phyloP scores from a whole-genome alignment of 2,329 filamentous ascomycete genomes.

The Ploettnerulaceae sp. region DNA sequence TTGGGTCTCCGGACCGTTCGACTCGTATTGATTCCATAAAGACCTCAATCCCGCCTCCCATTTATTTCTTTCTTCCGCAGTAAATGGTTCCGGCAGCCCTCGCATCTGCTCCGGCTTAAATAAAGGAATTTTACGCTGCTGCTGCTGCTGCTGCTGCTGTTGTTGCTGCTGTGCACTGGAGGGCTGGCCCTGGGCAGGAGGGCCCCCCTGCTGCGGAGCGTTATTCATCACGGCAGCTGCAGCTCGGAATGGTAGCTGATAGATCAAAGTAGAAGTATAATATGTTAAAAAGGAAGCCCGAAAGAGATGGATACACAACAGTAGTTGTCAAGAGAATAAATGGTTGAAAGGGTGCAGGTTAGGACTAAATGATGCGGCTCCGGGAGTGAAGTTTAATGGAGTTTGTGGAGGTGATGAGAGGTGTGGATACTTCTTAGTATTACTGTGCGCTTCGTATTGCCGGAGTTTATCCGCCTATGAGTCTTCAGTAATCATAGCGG shows the following conservation, averaged over 20 bases:
- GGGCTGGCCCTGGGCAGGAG: constrained; percentile 24
- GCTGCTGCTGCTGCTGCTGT: constrained; percentile 22
- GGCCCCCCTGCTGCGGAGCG: constrained; percentile 24
- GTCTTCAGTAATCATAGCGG: too few relatives aligned
- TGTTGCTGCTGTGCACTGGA: constrained; percentile 14
- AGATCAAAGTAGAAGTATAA: background rate
- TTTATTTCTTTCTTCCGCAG: constrained; percentile 50
- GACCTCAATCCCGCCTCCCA: constrained; percentile 53
- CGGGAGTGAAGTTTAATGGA: background rate
- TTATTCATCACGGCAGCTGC: constrained; percentile 27
- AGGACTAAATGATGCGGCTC: background rate
- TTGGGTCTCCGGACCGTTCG: constrained; percentile 43
- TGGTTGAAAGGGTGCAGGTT: background rate
- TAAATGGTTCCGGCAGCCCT: constrained; percentile 36
- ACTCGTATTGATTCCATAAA: constrained; percentile 48
- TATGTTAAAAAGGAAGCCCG: background rate
- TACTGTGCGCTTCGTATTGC: background rate
- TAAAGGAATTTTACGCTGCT: constrained; percentile 20
- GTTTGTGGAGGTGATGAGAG: too few relatives aligned
- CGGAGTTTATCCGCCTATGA: background rate
- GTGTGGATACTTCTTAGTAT: too few relatives aligned
- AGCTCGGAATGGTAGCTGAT: background rate
- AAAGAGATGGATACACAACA: too few relatives aligned
- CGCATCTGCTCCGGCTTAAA: constrained; percentile 34
- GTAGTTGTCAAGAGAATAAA: too few relatives aligned